Evolutionary conservation across 352 stramenopile species (phyloP).

Genomic region (Globisporangium mamillatum): DNA sequence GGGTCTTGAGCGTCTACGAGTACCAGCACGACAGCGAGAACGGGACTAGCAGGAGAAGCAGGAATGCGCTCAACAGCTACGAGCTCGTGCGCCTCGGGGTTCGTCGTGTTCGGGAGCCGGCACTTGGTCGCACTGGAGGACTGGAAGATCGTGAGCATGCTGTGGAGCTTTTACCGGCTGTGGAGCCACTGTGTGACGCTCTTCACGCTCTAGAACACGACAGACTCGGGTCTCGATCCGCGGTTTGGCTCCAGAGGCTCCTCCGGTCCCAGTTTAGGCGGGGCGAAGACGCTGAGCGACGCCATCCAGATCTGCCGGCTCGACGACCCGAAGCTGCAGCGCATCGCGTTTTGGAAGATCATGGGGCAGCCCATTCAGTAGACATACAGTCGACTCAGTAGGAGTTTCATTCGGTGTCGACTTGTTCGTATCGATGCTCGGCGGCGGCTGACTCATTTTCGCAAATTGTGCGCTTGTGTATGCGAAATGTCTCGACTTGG

Average conservation of each 20-base stretch:
- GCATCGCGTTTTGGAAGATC: background rate
- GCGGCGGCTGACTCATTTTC: background rate
- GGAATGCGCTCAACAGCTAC: constrained; percentile 18
- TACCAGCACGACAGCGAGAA: background rate
- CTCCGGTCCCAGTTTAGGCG: background rate
- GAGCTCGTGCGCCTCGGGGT: constrained; percentile 36
- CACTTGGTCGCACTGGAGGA: constrained; percentile 30
- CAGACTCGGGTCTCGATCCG: background rate
- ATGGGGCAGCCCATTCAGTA: background rate
- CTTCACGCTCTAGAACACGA: constrained; percentile 13
- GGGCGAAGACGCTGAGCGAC: background rate
- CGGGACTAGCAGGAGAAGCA: background rate
- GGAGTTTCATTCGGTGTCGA: too few relatives aligned
- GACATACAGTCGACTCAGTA: too few relatives aligned
- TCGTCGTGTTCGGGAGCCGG: constrained; percentile 28
- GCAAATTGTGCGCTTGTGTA: background rate
- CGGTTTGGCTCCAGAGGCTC: background rate
- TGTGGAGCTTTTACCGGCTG: constrained; percentile 21
- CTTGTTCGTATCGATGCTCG: too few relatives aligned
- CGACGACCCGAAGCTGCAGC: background rate
- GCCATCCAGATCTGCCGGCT: background rate
- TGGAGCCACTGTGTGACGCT: constrained; percentile 32
- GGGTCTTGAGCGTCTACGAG: background rate
- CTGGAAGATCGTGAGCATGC: constrained; percentile 29
- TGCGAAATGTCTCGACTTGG: background rate